These are phyloP conservation scores for Exophiala spinifera DNA, from an alignment of 2,329 filamentous ascomycete genomes.

Conservation along the genomic window DNA sequence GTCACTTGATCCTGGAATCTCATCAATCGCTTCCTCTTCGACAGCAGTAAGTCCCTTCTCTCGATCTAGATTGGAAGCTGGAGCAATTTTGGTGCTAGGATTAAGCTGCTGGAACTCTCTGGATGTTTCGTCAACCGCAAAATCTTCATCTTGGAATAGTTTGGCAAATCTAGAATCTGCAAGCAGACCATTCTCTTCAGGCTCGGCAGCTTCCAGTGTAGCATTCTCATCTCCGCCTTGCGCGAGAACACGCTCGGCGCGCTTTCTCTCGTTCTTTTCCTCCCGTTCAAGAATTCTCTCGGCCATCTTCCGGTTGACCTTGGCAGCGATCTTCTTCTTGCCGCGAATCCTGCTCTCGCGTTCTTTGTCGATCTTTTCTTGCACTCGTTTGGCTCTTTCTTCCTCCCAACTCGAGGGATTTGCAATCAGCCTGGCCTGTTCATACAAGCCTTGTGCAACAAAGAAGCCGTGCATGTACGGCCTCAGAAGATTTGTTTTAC, in stretches of 20 bases:
- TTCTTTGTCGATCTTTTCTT: conserved; percentile 95
- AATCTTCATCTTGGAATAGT: conserved; percentile 90
- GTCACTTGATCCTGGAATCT: conserved; percentile 44
- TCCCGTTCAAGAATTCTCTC: conserved; percentile 60
- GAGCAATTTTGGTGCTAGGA: conserved; percentile 64
- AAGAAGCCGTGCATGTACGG: conserved; percentile 99
- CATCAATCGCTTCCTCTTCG: conserved; percentile 59
- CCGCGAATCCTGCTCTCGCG: conserved; percentile 91
- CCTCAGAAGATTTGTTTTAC: conserved; percentile 81
- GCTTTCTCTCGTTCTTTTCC: conserved; percentile 52
- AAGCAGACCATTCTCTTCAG: conserved; percentile 60
- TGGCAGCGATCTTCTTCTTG: conserved; percentile 82
- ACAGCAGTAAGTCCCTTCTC: conserved; percentile 59
- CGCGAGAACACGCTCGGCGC: conserved; percentile 48
- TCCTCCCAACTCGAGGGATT: conserved; percentile 95
- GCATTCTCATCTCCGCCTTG: conserved; percentile 55
- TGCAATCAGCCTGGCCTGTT: conserved; percentile 86
- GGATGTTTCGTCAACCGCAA: conserved; percentile 84
- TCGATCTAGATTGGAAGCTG: conserved; percentile 30
- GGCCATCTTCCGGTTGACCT: conserved; percentile 76
- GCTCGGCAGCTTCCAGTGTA: conserved; percentile 30
- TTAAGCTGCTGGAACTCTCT: conserved; percentile 86
- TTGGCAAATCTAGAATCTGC: conserved; percentile 81
- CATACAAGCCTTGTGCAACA: conserved; percentile 89
- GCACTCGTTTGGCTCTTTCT: conserved; percentile 83